Conservation (phyloP, 306 rosid species). For the Rosa chinensis region DNA sequence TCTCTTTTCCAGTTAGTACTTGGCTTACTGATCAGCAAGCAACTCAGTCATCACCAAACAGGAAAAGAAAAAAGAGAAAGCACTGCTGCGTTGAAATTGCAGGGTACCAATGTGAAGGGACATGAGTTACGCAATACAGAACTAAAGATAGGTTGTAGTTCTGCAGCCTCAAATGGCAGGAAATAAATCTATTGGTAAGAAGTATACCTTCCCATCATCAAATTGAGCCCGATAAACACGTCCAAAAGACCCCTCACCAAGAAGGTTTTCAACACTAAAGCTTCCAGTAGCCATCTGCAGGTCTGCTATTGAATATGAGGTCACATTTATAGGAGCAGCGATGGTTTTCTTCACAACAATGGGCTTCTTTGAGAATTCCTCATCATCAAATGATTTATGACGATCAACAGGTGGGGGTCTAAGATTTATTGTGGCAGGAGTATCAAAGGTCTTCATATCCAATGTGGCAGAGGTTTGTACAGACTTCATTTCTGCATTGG, state of each 20-base stretch:
- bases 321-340: slow-evolving; percentile 61
- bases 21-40: neutral
- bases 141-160: neutral
- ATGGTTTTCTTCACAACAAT: slow-evolving; percentile 49
- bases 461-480: slow-evolving; percentile 48
- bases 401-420: slow-evolving; percentile 97
- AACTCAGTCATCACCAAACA: neutral
- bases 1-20: neutral
- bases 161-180: slow-evolving; percentile 16
- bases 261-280: slow-evolving; percentile 82
- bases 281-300: slow-evolving; percentile 97
- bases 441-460: slow-evolving; percentile 63
- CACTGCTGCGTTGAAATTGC: neutral
- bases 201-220: slow-evolving; percentile 80
- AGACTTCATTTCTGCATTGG: slow-evolving; percentile 70
- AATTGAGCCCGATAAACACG: slow-evolving; percentile 92
- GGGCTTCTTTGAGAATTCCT: slow-evolving; percentile 61
- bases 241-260: slow-evolving; percentile 93
- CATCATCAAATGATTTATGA: slow-evolving; percentile 74
- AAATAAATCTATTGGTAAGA: slow-evolving; percentile 7
- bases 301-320: slow-evolving; percentile 82
- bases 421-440: slow-evolving; percentile 57
- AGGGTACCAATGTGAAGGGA: neutral
- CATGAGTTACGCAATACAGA: neutral
- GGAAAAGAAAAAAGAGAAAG: neutral